Evolutionary conservation across 768 basidiomycete species (phyloP).

Genomic region (Mrakia hoshinonis): DNA sequence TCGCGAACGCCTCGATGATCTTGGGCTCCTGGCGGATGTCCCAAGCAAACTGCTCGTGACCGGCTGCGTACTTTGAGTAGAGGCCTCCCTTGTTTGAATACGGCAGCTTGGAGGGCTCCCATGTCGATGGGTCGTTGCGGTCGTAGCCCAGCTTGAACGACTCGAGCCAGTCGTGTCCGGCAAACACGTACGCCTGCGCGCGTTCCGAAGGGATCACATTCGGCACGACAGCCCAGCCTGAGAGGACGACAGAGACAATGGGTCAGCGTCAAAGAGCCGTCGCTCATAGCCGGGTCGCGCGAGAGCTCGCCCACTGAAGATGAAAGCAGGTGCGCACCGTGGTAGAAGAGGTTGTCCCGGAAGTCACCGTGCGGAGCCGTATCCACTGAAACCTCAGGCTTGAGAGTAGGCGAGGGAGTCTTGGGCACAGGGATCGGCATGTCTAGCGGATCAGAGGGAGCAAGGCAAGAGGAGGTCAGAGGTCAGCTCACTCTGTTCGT

Average conservation of each 20-base stretch:
- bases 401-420: neutral
- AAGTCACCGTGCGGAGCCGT: slow-evolving; percentile 19
- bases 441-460: neutral
- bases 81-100: slow-evolving; percentile 32
- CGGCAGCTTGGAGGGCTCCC: neutral
- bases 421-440: neutral
- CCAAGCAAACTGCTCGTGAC: slow-evolving; percentile 32
- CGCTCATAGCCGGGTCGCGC: neutral
- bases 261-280: neutral
- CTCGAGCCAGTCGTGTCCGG: slow-evolving; percentile 33
- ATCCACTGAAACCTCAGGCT: too few species aligned
- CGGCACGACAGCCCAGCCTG: slow-evolving; percentile 9
- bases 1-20: slow-evolving; percentile 33
- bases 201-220: slow-evolving; percentile 27
- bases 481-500: neutral
- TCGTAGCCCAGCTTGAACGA: slow-evolving; percentile 34
- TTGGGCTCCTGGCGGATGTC: slow-evolving; percentile 31
- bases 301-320: neutral
- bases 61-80: slow-evolving; percentile 30
- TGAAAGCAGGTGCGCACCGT: too few species aligned
- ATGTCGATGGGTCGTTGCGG: slow-evolving; percentile 34
- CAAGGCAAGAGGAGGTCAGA: neutral
- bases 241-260: too few species aligned
- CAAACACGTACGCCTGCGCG: slow-evolving; percentile 31
- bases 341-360: slow-evolving; percentile 21